Evolutionary conservation across 2,329 filamentous ascomycete species (phyloP).

Genomic region (Sarocladiaceae sp.): DNA sequence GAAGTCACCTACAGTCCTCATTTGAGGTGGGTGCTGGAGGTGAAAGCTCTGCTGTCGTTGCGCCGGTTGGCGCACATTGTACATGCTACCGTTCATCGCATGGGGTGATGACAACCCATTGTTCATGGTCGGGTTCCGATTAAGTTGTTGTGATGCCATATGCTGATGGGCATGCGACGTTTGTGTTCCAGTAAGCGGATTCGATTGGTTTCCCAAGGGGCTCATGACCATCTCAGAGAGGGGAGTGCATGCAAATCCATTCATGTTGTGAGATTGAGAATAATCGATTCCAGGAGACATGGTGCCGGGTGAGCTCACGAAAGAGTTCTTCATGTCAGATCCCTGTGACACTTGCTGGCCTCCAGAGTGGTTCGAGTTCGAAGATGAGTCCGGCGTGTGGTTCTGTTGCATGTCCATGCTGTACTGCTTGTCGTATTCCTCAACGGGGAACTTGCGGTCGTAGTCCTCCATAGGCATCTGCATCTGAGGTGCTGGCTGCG

Average conservation of each 20-base stretch:
- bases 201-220: constrained; percentile 30
- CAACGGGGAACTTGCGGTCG: constrained; percentile 39
- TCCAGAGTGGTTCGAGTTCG: constrained; percentile 25
- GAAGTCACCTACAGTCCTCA: constrained; percentile 35
- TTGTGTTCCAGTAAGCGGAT: constrained; percentile 21
- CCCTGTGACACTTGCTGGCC: constrained; percentile 23
- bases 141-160: constrained; percentile 24
- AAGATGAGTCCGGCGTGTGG: constrained; percentile 27
- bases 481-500: constrained; percentile 40
- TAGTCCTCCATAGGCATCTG: constrained; percentile 45
- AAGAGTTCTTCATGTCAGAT: constrained; percentile 42
- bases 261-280: constrained; percentile 29
- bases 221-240: constrained; percentile 53
- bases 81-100: constrained; percentile 24
- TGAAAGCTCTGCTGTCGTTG: constrained; percentile 29
- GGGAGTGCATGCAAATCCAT: constrained; percentile 37
- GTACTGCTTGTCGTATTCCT: constrained; percentile 38
- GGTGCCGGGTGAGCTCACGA: constrained; percentile 47
- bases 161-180: constrained; percentile 27
- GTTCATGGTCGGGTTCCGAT: constrained; percentile 17
- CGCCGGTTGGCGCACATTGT: constrained; percentile 15
- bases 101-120: constrained; percentile 20
- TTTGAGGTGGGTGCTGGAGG: constrained; percentile 23
- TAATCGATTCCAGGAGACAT: constrained; percentile 52
- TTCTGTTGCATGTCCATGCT: constrained; percentile 31